Evolutionary conservation across 164 flowering plant species (phyloP), one percentile per base, ranked within the genome.

Genomic region (Akebia trifoliata): DNA sequence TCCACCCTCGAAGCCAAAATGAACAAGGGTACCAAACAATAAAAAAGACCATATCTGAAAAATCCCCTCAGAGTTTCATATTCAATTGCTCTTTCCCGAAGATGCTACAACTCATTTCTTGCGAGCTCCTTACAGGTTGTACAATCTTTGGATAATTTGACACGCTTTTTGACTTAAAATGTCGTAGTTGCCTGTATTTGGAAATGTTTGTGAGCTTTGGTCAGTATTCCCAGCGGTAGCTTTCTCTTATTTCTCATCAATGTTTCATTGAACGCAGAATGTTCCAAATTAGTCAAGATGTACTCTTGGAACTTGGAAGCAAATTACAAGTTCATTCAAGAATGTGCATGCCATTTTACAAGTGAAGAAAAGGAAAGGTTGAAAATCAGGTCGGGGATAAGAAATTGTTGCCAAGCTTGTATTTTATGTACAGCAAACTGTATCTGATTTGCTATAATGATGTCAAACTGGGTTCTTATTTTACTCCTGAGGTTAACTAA

Each of bases 1-100:
- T 74, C 90, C 0, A 69, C 65, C 30, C 87, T 85, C 26, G 97
- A 90, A 72, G 71, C 55, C 26, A 81, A 80, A 65, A 78, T 24
- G 56, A 77, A 54, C 14, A 52, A 64, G 30, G 54, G 51, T 56
- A 42, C 71, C 30, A 34, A 57, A 53, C 39, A 39, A 4, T 58
- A 58, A 32, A 30, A n/a, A 15, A 14, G 35, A 29, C 30, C 25
- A 20, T 30, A 46, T 38, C 5, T 42, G 40, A 48, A 26, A 30
- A 21, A 56, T 53, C 31, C 24, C 29, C 24, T 36, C 7, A 12
- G 28, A n/a, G 48, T 25, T 22, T n/a, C 20, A n/a, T 31, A 26
- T 35, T 42, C 35, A 47, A 29, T 36, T 52, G 64, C 54, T 54
- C 34, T 29, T 30, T 44, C 52, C 59, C 44, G 54, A 45, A 65